Evolutionary conservation across 495 filamentous ascomycete species (phyloP), one percentile per base, ranked within the genome.

Genomic region (Clavariopsis aquatica): DNA sequence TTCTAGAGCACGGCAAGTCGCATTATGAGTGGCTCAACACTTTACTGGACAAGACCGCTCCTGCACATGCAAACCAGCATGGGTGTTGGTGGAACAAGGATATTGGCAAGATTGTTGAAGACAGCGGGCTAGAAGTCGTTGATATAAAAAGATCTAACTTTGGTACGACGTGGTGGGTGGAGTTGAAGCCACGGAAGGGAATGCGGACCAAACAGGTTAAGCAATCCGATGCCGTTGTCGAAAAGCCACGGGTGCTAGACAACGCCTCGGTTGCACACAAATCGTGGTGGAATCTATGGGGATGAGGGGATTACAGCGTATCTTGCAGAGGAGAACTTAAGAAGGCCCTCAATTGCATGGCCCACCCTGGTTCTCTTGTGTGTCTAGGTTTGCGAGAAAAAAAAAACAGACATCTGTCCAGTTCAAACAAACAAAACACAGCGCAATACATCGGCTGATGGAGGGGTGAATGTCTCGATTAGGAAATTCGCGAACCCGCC

Each of bases 41-140:
- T 1, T 71, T 89, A 15, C 74, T 99, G 70, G 94, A 98, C 77
- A 82, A 84, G 63, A 76, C 85, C 64, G 95, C 95, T 2, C 79
- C 84, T 20, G 79, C 78, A 31, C 94, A 98, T 82, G 93, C 92
- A 46, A 81, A 85, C 62, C 82, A 84, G 53, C 91, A 92, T 81
- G 94, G 95, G 9, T 98, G 94, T 78, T 98, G 93, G 93, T 96
- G 90, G 87, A 98, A 98, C 76, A 80, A 91, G 54, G 94, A 98
- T 80, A 88, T 98, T 57, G 89, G 87, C 60, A 76, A 75, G 59
- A 84, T 98, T 72, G 85, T 97, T 41, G 76, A 81, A 66, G 84
- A 92, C 65, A 92, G 89, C 62, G 93, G 91, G 22, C 76, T 98
- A 71, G 89, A 92, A 78, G 79, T 98, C 49, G 79, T 89, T 23